Conservation (phyloP, 345 rosid genomes). For the Salix suchowensis region DNA sequence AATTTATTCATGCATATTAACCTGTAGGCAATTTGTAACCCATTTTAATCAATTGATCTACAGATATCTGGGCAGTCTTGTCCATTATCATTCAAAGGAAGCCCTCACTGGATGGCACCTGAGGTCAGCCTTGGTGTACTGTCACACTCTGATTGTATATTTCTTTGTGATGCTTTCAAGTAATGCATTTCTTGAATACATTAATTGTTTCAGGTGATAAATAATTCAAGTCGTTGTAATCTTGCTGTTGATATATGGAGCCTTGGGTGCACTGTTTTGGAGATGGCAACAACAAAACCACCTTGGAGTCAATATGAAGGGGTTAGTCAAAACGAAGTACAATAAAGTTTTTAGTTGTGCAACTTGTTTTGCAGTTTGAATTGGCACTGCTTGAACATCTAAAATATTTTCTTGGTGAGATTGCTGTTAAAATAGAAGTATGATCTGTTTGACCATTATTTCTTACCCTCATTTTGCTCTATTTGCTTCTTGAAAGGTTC, state of each 20-base stretch:
- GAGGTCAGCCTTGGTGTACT: constrained; percentile 39
- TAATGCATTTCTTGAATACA: neutral
- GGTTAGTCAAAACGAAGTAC: constrained; percentile 35
- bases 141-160: neutral
- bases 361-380: neutral
- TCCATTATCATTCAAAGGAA: constrained; percentile 71
- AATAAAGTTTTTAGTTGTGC: neutral
- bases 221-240: constrained; percentile 53
- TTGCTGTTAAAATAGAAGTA: neutral
- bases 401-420: neutral
- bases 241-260: constrained; percentile 89
- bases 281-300: constrained; percentile 83
- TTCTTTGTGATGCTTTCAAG: neutral
- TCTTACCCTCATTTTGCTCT: neutral
- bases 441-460: constrained; percentile 1
- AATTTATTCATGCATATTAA: neutral
- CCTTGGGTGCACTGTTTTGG: constrained; percentile 79
- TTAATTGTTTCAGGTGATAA: constrained; percentile 50
- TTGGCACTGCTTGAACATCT: neutral
- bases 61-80: constrained; percentile 80
- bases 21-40: neutral
- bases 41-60: constrained; percentile 8
- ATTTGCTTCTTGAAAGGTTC: constrained; percentile 20
- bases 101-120: constrained; percentile 90
- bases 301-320: constrained; percentile 85